Base-by-base conservation (phyloP, 805 yeast genomes). In the Candida khao-thaluensis region DNA sequence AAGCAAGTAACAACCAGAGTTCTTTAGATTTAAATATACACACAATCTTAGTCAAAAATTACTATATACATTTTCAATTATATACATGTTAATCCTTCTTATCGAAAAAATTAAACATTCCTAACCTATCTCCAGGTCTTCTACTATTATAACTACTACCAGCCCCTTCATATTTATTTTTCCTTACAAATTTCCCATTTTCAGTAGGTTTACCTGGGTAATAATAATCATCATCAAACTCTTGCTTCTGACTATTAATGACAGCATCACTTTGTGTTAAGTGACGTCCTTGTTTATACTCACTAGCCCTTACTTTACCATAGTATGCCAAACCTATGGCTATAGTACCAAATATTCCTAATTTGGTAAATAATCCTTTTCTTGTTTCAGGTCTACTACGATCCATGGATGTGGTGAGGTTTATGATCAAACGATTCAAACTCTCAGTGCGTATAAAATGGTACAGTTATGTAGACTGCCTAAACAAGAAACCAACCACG, bases 121-220 rank as follows among this genome's bases (percentile, higher is more conserved):
- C 56, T 30, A 69, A 57, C 32, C 69, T 52, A 51, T 81, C 89
- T 44, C 85, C 86, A 11, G 71, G 61, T 40, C 65, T 74, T 51
- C 85, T 69, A n/a, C 79, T 65, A 26, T 64, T 57, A 40, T 80
- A 81, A 34, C 85, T 74, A 39, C 65, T 64, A 1, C 87, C 86
- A 1, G 82, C 70, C 4, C 89, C 91, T 49, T 81, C 85, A 52
- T 72, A 85, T 50, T 74, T 79, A 38, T 82, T 76, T 45, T 79
- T 78, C 44, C 89, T 63, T 30, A 60, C 51, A 17, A 51, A 53
- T 5, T 57, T 54, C 1, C 62, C 64, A 11, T 62, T 56, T 8
- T 60, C 54, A 9, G 51, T 50, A 5, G 66, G 64, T 12, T 43
- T 38, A 1, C 85, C 85, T 1, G 84, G 85, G 46, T 71, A 71